These are phyloP conservation scores for Eremothecium sinecaudum DNA, from an alignment of 1,139 yeast species.

Conservation along the genomic window DNA sequence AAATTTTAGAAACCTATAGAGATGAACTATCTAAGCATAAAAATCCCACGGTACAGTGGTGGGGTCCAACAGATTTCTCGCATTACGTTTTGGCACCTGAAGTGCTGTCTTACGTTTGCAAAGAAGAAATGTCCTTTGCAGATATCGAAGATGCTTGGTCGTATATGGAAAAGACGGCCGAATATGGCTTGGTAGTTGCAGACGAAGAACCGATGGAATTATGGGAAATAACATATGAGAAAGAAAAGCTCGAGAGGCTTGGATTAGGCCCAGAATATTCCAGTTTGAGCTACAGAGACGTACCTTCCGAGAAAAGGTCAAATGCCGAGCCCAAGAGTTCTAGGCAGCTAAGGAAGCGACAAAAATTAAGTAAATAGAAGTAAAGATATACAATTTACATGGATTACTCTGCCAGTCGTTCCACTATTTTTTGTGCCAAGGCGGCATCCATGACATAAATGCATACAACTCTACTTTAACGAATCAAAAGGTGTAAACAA, in stretches of 20 bases:
- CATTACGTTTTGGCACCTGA: constrained; percentile 59
- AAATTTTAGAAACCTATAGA: constrained; percentile 31
- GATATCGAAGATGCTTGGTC: constrained; percentile 39
- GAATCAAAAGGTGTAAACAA: background rate
- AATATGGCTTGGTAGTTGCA: constrained; percentile 40
- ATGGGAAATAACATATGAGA: constrained; percentile 19
- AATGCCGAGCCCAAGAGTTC: background rate
- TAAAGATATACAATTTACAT: background rate
- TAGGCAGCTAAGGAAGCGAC: background rate
- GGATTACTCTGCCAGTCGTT: background rate
- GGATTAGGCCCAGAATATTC: constrained; percentile 2
- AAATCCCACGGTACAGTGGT: constrained; percentile 45
- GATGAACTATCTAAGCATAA: constrained; percentile 29
- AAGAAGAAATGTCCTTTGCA: constrained; percentile 36
- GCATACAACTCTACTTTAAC: too few species aligned
- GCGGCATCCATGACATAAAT: too few species aligned
- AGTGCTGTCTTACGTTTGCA: constrained; percentile 42
- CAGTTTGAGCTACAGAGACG: constrained; percentile 5
- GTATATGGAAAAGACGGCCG: constrained; percentile 40
- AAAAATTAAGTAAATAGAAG: background rate
- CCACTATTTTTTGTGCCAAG: background rate
- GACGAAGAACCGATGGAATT: constrained; percentile 24
- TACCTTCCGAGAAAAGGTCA: constrained; percentile 1
- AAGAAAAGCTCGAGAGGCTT: constrained; percentile 6
- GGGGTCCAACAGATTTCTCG: constrained; percentile 50